Percentiles rank a stretch among this genome's conserved stretches.
Evolutionary conservation across 495 filamentous ascomycete genomes (phyloP).

Genomic region (Penicillium canescens): DNA sequence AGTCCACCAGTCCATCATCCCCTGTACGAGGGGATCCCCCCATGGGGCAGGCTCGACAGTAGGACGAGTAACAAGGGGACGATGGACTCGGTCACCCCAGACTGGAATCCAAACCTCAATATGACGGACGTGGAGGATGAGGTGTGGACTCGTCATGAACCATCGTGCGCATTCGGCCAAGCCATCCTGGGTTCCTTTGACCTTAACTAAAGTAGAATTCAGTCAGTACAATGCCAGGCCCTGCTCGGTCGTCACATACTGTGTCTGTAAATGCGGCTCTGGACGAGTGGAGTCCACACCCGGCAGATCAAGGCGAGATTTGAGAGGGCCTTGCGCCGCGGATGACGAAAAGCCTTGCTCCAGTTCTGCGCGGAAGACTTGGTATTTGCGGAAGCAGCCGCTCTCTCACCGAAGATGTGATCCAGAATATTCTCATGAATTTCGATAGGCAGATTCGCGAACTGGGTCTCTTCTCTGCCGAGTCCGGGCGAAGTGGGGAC

Average conservation of each 20-base stretch:
- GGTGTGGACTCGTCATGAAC: slow-evolving; percentile 58
- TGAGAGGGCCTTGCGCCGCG: slow-evolving; percentile 63
- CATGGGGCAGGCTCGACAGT: too few relatives aligned
- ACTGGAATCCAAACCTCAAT: slow-evolving; percentile 75
- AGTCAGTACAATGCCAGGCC: neutral
- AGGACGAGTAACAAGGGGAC: neutral
- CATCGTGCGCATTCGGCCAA: slow-evolving; percentile 55
- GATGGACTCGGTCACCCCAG: slow-evolving; percentile 55
- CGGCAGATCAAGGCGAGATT: slow-evolving; percentile 62
- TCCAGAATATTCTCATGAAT: slow-evolving; percentile 72
- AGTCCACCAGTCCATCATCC: too few relatives aligned
- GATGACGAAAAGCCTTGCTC: slow-evolving; percentile 66
- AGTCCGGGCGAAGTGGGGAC: slow-evolving; percentile 15
- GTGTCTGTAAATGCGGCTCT: slow-evolving; percentile 69
- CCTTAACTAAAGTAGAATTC: slow-evolving; percentile 49
- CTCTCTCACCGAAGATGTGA: slow-evolving; percentile 64
- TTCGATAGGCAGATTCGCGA: slow-evolving; percentile 63
- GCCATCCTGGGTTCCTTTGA: slow-evolving; percentile 65
- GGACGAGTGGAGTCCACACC: slow-evolving; percentile 64
- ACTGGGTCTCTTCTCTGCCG: slow-evolving; percentile 19
- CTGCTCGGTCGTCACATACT: slow-evolving; percentile 24
- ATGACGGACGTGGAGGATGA: slow-evolving; percentile 64
- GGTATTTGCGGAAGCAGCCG: slow-evolving; percentile 33
- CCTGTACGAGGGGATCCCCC: too few relatives aligned
- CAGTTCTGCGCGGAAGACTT: slow-evolving; percentile 54